Base-by-base conservation (phyloP, 805 yeast species). In the Candida lessepsii region DNA sequence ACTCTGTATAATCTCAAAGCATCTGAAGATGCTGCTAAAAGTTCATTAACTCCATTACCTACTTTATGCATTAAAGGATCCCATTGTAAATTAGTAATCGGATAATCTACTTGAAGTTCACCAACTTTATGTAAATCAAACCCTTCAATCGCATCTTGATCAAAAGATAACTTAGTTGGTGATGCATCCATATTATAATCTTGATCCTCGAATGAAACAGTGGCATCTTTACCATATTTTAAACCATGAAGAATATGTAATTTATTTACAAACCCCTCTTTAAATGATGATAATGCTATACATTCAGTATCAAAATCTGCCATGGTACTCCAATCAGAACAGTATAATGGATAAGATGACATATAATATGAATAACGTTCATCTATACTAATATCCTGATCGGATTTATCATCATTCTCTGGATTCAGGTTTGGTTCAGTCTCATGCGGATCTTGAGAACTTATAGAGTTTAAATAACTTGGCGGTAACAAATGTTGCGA, bases 21-120 rank as follows among this genome's bases (percentile, higher is more conserved):
- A 53, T 88, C 96, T 28, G 83, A 78, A 3, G 87, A 73, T 0
- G 89, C 78, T 2, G 89, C 83, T 17, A 87, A 56, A 41, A 81
- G 61, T 37, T 75, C 47, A 23, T 50, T 40, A 5, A 58, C 47
- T 7, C 45, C 60, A 14, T 57, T 41, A n/a, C 29, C 19, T 3
- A 14, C 4, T 9, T 44, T 41, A 57, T 57, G 57, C 46, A 64
- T 60, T 0, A 83, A 80, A 3, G 74, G 74, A 49, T 84, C 89
- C 95, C 95, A 87, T 49, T 76, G 80, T 16, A 86, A 49, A 35
- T 78, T 71, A 0, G 96, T 86, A 9, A 81, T 71, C 0, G 96
- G 96, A 48, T 81, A 79, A 32, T 76, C 76, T 10, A 81, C 75
- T 8, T 62, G 60, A 4, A 71, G 65, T 40, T 81, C 88, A 10